Base-by-base conservation (phyloP, 108 stramenopile genomes). In the Cyclotella atomus region DNA sequence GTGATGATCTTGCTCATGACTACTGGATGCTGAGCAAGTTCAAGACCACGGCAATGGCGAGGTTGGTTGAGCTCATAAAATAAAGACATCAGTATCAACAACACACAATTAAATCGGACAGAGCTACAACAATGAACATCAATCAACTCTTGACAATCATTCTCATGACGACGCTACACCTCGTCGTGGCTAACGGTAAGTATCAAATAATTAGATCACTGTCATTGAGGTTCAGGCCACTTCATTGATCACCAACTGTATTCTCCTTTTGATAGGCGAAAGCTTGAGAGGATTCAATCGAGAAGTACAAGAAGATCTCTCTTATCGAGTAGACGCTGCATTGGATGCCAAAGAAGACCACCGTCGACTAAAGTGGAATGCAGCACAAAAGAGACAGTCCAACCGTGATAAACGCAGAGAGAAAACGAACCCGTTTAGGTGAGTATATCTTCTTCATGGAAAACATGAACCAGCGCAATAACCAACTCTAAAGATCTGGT, bases 221-320 rank as follows among this genome's bases (percentile, higher is more conserved):
- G 9, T 41, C 12, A 41, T 41, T 7, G 38, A 12, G 38, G 9
- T 41, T n/a, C n/a, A n/a, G n/a, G n/a, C n/a, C n/a, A n/a, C n/a
- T n/a, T n/a, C n/a, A n/a, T n/a, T n/a, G n/a, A n/a, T n/a, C n/a
- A n/a, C n/a, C n/a, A n/a, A n/a, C n/a, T n/a, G n/a, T 30, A 32
- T 32, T 57, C 14, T 0, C 12, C 20, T 17, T 15, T 12, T n/a
- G n/a, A 57, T n/a, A 57, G 56, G 17, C 15, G 56, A 57, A 14
- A 57, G 32, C 30, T 57, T 57, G 56, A 57, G 56, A 57, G 56
- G 56, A 30, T 16, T 57, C 32, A n/a, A 12, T 7, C 29, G 56
- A 57, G 15, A 23, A 53, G 24, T 41, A 9, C 38, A 12, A 41
- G 12, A 12, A 41, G 7, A 41, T 12, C 38, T 9, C 7, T 41